Evolutionary conservation across 768 basidiomycete genomes (phyloP).

Genomic region (Strobilomyces confusus): DNA sequence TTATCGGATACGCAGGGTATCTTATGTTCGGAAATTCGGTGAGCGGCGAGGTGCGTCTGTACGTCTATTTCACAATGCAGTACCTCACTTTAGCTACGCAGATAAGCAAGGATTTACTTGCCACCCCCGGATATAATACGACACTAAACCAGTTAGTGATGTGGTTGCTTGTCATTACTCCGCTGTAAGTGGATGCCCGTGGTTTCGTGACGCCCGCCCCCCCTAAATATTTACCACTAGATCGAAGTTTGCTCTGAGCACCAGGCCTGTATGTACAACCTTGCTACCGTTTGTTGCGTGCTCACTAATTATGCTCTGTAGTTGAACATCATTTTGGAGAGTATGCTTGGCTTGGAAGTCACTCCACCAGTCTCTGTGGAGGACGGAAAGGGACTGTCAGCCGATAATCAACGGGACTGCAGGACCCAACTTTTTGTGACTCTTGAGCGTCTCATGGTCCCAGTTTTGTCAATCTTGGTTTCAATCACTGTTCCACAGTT

Average conservation of each 20-base stretch:
- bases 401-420: slow-evolving; percentile 1
- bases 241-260: slow-evolving; percentile 84
- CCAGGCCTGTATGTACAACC: slow-evolving; percentile 58
- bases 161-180: slow-evolving; percentile 83
- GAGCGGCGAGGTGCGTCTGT: slow-evolving; percentile 66
- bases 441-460: slow-evolving; percentile 56
- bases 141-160: slow-evolving; percentile 68
- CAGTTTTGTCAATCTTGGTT: slow-evolving; percentile 55
- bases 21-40: slow-evolving; percentile 85
- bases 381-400: slow-evolving; percentile 22
- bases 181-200: slow-evolving; percentile 46
- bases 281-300: neutral
- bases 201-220: neutral
- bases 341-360: slow-evolving; percentile 64
- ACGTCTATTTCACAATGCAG: neutral
- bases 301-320: slow-evolving; percentile 25
- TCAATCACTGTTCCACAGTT: slow-evolving; percentile 81
- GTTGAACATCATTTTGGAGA: slow-evolving; percentile 82
- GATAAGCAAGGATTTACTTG: slow-evolving; percentile 81
- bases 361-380: slow-evolving; percentile 18
- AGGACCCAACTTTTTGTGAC: slow-evolving; percentile 41
- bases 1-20: slow-evolving; percentile 81
- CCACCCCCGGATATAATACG: slow-evolving; percentile 67
- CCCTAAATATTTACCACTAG: slow-evolving; percentile 34
- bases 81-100: slow-evolving; percentile 26